Evolutionary conservation across 257 asterid genomes (phyloP).

Genomic region (Plantago elongata): DNA sequence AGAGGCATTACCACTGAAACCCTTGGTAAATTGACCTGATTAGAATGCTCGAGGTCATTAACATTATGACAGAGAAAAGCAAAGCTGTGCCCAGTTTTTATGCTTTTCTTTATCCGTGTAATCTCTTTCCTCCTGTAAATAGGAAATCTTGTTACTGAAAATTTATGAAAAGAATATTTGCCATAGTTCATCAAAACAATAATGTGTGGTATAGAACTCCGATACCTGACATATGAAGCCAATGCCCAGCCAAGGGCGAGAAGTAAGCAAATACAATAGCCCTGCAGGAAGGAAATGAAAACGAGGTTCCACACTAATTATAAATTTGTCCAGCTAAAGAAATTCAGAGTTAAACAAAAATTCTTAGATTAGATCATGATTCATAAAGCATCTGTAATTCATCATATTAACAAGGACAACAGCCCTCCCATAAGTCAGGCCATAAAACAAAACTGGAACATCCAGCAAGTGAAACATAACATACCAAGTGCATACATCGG

Average conservation of each 20-base stretch:
- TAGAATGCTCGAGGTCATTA: conserved; percentile 76
- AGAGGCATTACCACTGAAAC: conserved; percentile 96
- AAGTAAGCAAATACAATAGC: conserved; percentile 61
- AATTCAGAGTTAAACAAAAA: conserved; percentile 14
- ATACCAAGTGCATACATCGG: no score
- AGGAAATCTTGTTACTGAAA: conserved; percentile 17
- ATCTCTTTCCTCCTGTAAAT: conserved; percentile 80
- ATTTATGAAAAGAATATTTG: conserved; percentile 1
- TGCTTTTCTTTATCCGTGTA: conserved; percentile 47
- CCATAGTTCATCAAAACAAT: conserved; percentile 7
- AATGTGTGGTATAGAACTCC: conserved; percentile 9
- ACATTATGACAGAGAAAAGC: conserved; percentile 70
- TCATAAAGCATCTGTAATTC: conserved; percentile 13
- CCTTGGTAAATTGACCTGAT: conserved; percentile 73
- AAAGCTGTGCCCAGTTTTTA: conserved; percentile 61
- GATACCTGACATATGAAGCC: conserved; percentile 92
- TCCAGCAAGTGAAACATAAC: no score
- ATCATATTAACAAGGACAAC: not conserved
- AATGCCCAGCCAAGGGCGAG: conserved; percentile 96
- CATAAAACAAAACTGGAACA: not conserved
- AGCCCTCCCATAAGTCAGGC: not conserved
- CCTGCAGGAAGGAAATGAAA: conserved; percentile 47
- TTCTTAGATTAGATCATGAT: not conserved
- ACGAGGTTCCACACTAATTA: conserved; percentile 9
- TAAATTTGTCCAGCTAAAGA: conserved; percentile 9